These are phyloP conservation scores for Abrus pulchellus DNA, from an alignment of 306 rosid species.

Conservation along the genomic window DNA sequence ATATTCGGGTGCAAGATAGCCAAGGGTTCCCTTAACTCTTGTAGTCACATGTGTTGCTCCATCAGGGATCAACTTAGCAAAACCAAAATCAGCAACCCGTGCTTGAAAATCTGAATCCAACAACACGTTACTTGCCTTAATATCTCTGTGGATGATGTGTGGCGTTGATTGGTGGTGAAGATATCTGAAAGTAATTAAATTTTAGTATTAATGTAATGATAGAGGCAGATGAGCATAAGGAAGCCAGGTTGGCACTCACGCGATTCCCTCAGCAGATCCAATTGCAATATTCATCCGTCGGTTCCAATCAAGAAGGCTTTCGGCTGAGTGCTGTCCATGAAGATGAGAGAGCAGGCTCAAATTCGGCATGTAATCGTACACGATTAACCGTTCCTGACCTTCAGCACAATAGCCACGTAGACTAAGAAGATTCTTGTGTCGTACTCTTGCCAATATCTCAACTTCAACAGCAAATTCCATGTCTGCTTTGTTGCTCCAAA, in stretches of 20 bases:
- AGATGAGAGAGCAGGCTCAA: conserved; percentile 95
- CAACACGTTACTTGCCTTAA: conserved; percentile 92
- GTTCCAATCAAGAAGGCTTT: conserved; percentile 86
- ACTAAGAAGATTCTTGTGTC: conserved; percentile 94
- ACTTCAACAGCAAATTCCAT: conserved; percentile 95
- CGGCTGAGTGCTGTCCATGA: conserved; percentile 94
- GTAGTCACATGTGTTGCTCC: conserved; percentile 98
- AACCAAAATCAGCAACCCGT: conserved; percentile 95
- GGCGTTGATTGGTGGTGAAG: conserved; percentile 95
- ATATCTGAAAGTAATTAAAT: conserved; percentile 68
- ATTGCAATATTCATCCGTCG: conserved; percentile 87
- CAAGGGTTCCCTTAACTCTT: conserved; percentile 96
- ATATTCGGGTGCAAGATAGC: conserved; percentile 98
- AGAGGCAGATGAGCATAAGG: neutral
- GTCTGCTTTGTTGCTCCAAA: conserved; percentile 95
- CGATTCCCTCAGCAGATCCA: conserved; percentile 94
- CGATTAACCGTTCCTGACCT: conserved; percentile 94
- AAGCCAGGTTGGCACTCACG: conserved; percentile 62
- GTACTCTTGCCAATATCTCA: conserved; percentile 94
- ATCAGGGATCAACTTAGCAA: conserved; percentile 93
- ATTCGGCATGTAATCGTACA: conserved; percentile 93
- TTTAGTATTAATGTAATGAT: conserved; percentile 8
- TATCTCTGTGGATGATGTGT: conserved; percentile 90
- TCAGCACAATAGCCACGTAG: conserved; percentile 98
- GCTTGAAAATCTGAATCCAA: conserved; percentile 83